Conservation (phyloP, 805 yeast species). For the Kodamaea fukazawae region DNA sequence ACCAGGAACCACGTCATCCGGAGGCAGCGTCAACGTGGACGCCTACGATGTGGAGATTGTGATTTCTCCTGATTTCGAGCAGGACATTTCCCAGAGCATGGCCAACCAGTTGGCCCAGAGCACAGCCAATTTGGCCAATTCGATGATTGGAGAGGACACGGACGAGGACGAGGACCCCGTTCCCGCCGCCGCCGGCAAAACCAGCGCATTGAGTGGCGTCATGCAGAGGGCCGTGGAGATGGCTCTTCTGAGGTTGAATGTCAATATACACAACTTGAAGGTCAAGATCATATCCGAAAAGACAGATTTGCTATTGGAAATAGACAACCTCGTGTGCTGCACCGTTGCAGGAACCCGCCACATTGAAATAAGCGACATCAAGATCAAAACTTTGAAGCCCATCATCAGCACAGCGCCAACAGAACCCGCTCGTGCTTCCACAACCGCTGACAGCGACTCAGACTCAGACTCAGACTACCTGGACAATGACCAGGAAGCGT, state of each 20-base stretch:
- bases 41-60: constrained; percentile 53
- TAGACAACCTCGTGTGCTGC: constrained; percentile 30
- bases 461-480: constrained; percentile 23
- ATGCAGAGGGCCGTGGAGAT: constrained; percentile 65
- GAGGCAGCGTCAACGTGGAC: constrained; percentile 62
- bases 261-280: constrained; percentile 46
- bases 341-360: constrained; percentile 49
- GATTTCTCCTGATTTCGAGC: constrained; percentile 35
- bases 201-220: constrained; percentile 50
- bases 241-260: constrained; percentile 58
- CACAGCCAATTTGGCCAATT: constrained; percentile 69
- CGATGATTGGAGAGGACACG: constrained; percentile 33
- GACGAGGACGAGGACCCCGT: constrained; percentile 13
- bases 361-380: constrained; percentile 39
- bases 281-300: constrained; percentile 50
- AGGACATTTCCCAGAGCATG: constrained; percentile 29
- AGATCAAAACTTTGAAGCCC: constrained; percentile 37
- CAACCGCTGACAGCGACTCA: constrained; percentile 4
- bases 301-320: constrained; percentile 31
- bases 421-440: constrained; percentile 10
- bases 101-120: constrained; percentile 65
- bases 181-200: constrained; percentile 7
- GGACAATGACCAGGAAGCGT: constrained; percentile 25
- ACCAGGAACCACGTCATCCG: constrained; percentile 1
- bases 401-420: constrained; percentile 27